Conservation (phyloP, 1,284 basidiomycete genomes). For the Fomitiporia mediterranea region DNA sequence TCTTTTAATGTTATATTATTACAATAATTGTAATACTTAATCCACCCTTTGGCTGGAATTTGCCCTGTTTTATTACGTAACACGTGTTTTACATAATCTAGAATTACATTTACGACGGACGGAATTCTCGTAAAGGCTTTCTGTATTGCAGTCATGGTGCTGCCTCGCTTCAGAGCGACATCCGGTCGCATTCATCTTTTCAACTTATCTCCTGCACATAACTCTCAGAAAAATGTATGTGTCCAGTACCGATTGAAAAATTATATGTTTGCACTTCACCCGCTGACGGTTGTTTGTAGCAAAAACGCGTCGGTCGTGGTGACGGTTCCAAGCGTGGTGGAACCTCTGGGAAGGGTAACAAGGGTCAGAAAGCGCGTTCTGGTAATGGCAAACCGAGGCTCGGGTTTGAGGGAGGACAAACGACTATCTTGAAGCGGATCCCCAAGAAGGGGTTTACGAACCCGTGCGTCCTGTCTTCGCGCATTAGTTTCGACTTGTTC, state of each 20-base stretch:
- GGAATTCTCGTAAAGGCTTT: too few species aligned
- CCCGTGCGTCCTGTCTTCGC: constrained; percentile 45
- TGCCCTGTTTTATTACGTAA: too few species aligned
- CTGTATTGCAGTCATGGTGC: not conserved
- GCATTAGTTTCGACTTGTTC: not conserved
- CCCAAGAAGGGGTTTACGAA: constrained; percentile 96
- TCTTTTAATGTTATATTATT: too few species aligned
- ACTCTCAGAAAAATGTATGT: constrained; percentile 20
- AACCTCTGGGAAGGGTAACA: constrained; percentile 90
- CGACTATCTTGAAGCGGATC: constrained; percentile 85
- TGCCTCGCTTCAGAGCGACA: constrained; percentile 20
- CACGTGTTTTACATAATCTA: too few species aligned
- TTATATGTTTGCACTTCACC: not conserved
- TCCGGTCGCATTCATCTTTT: constrained; percentile 19
- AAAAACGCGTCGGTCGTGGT: constrained; percentile 93
- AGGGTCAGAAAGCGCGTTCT: constrained; percentile 91
- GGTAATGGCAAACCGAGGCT: constrained; percentile 84
- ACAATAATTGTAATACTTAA: too few species aligned
- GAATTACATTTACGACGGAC: too few species aligned
- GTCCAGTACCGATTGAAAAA: not conserved
- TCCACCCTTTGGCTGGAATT: too few species aligned
- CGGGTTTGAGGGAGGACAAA: constrained; percentile 95
- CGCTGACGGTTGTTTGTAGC: constrained; percentile 39
- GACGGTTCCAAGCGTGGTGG: constrained; percentile 88
- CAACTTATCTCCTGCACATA: constrained; percentile 17